A percentile compares a stretch with the other conserved stretches of the same genome.
phyloP scores from a whole-genome alignment of 306 rosid species.

The Glycine tomentella region DNA sequence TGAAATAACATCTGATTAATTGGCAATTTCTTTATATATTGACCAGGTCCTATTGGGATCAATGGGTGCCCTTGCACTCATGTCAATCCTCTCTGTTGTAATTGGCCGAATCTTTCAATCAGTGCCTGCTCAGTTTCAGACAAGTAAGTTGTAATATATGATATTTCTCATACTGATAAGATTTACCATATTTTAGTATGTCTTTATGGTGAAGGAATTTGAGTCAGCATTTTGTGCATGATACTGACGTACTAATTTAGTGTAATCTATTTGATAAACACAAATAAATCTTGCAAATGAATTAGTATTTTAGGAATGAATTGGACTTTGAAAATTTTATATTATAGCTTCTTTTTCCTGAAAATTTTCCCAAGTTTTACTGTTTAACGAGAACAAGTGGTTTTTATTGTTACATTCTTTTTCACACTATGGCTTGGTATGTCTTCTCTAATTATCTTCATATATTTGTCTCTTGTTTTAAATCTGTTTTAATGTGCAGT shows the following conservation, averaged over 20 bases:
- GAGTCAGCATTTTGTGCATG: conserved; percentile 1
- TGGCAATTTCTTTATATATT: conserved; percentile 19
- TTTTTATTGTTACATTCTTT: conserved; percentile 15
- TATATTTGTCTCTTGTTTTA: background rate
- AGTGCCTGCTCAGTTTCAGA: conserved; percentile 97
- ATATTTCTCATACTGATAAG: conserved; percentile 38
- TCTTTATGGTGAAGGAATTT: conserved; percentile 26
- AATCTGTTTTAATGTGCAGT: conserved; percentile 17
- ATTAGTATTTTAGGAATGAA: background rate
- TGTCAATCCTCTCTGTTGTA: conserved; percentile 85
- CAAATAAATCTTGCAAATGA: conserved; percentile 19
- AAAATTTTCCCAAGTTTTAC: background rate
- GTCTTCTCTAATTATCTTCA: conserved; percentile 22
- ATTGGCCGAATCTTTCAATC: conserved; percentile 90
- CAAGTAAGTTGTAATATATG: conserved; percentile 75
- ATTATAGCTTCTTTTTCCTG: background rate
- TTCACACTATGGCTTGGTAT: conserved; percentile 10
- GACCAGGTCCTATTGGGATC: conserved; percentile 91
- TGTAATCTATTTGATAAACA: conserved; percentile 21
- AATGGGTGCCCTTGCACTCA: conserved; percentile 88
- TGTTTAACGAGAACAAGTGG: background rate
- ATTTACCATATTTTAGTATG: conserved; percentile 37
- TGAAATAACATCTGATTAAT: background rate
- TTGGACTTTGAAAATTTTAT: conserved; percentile 14
- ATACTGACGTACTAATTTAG: background rate